Evolutionary conservation across 352 stramenopile species (phyloP), one percentile per base, ranked within the genome.

Genomic region (Thalassiosira hispida): DNA sequence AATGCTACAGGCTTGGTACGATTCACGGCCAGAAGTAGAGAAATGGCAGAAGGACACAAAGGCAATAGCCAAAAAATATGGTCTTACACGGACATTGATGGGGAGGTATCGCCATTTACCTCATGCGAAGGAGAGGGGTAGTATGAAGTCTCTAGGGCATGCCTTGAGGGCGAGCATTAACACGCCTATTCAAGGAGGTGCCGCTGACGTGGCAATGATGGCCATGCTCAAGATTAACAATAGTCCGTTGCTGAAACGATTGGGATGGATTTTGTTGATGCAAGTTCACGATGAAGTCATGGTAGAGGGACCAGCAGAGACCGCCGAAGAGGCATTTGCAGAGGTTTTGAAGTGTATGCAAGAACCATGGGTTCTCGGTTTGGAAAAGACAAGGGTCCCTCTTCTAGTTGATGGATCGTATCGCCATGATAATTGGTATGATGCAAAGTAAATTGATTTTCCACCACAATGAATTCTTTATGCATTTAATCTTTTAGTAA

Each of bases 261-360:
- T 99, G 1, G 97, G 98, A 1, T 99, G 96, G 95, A 97, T 98
- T 71, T 95, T 99, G 85, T 88, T 99, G 18, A 96, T 98, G 67
- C 97, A 99, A 85, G 98, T 99, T 71, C 97, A 99, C 81, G 97
- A 99, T 80, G 97, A 99, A 88, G 97, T 99, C 35, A 99, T 99
- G 70, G 88, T 99, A 20, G 97, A 99, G 88, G 98, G 98, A 0
- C 98, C 98, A 0, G 95, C 99, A 73, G 97, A 99, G 76, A 97
- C 92, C 1, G 95, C 95, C 5, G 91, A 98, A 59, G 97, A 99
- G 44, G 92, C 92, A 14, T 91, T 96, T 61, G 66, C 87, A 8
- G 91, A 94, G 69, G 93, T 96, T 29, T 57, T 98, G 6, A 69
- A 98, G 51, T 95, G 97, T 60, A 99, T 99, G 98, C 94, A 99